Base-by-base conservation (phyloP, 164 flowering plant species). In the Annona cherimola region DNA sequence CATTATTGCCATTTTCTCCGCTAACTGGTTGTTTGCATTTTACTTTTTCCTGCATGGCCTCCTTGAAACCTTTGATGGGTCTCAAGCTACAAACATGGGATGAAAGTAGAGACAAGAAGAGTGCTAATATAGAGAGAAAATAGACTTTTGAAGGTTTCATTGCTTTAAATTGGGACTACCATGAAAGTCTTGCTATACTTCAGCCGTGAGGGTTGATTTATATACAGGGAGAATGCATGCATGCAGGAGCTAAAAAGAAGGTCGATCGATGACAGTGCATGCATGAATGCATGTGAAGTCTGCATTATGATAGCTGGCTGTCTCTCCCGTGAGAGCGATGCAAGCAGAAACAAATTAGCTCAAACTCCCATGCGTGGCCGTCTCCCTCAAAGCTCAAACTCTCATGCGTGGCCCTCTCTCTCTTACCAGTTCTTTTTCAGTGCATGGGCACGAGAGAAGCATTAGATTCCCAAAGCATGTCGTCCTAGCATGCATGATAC, bases 11-110 rank as follows among this genome's bases (percentile, higher is more conserved):
- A 62, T n/a, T n/a, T 11, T 16, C 45, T 3, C 3, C 20, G 43
- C 46, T 50, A 4, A 2, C 68, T 64, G 16, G 42, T 40, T 42
- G 67, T 6, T 5, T 40, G 67, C 67, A 64, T 26, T 26, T 26
- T 1, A 11, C 42, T 14, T 19, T n/a, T 46, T 44, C 20, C 12
- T 7, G 45, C 69, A n/a, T 39, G 18, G 35, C 35, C 0, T 26
- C 35, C 35, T 26, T 26, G 55, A 54, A 4, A 40, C 62, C 62
- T 9, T 41, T 55, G 50, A 69, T 55, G 62, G 20, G 71, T 40
- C 71, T 55, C 62, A 5, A 54, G 62, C 71, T 69, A 39, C 50
- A 5, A 69, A 55, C 71, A 54, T 55, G n/a, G 39, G 62, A 69
- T n/a, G 72, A 69, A 60, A 69, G 20, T 5, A 18, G 4, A 19